Evolutionary conservation across 202 grass and related monocot genomes (phyloP), one percentile per base, ranked within the genome.

Genomic region (Hordeum pubiflorum): DNA sequence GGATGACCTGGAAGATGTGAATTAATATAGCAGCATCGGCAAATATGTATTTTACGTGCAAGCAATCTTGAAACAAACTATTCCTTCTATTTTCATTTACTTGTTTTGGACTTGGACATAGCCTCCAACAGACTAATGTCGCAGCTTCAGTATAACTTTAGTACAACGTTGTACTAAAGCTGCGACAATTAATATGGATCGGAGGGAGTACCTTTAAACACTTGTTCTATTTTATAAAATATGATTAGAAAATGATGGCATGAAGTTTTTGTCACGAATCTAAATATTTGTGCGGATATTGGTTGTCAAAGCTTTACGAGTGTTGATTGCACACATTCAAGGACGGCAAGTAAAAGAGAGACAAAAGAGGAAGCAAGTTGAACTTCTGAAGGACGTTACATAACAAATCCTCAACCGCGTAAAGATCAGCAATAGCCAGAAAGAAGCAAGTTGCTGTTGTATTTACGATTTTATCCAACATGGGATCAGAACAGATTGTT

Each of bases 401-500:
- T 44, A 39, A 72, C 62, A 34, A 34, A 26, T 54, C 13, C 44
- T 48, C 66, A 20, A 3, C 18, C 32, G 17, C 20, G 67, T 46
- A 71, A 71, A 9, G 40, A 71, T 52, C 24, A 78, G 46, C 23
- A 64, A 38, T 41, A 48, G 41, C 4, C 72, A 66, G 36, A 80
- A 80, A 57, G 22, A 31, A 68, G n/a, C 3, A 40, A 26, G 3
- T 39, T 48, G n/a, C 26, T 33, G 39, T 48, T 60, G 9, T 75
- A 37, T 79, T 41, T 52, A 29, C 34, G 5, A 52, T 18, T 18
- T n/a, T 52, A 80, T 41, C 39, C 15, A 63, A 33, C 57, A 71
- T 73, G 74, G 24, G 18, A 20, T 6, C 7, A 83, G 13, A 54
- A 72, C 1, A 71, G 31, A 75, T 69, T 87, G 18, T 76, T 80